phyloP scores from a whole-genome alignment of 352 stramenopile genomes.

The Paralagenidium karlingii region DNA sequence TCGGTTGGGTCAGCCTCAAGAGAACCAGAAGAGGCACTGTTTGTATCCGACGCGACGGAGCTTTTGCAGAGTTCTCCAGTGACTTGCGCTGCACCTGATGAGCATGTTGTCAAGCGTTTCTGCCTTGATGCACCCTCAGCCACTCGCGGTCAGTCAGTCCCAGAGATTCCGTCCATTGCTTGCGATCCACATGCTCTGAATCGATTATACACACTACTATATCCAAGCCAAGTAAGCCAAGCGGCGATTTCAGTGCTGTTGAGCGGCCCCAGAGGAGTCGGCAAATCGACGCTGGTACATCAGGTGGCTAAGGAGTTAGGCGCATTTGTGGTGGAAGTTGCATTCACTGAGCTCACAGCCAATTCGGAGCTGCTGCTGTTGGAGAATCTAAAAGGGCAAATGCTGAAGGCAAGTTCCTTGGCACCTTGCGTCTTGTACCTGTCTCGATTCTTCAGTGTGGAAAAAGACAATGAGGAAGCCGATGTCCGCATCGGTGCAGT shows the following conservation, averaged over 20 bases:
- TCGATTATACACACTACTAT: constrained; percentile 48
- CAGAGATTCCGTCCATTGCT: too few species aligned
- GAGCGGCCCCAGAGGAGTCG: constrained; percentile 45
- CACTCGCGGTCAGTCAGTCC: too few species aligned
- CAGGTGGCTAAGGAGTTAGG: constrained; percentile 53
- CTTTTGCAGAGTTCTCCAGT: constrained; percentile 47
- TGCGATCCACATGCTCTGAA: constrained; percentile 20
- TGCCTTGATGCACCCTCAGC: neutral
- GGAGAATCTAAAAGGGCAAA: constrained; percentile 59
- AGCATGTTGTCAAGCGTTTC: constrained; percentile 6
- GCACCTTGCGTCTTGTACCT: constrained; percentile 73
- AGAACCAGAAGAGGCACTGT: constrained; percentile 19
- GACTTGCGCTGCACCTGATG: constrained; percentile 32
- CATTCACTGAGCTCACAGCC: constrained; percentile 62
- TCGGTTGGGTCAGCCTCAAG: constrained; percentile 15
- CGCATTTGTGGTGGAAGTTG: constrained; percentile 55
- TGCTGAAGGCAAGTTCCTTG: constrained; percentile 48
- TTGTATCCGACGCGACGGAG: constrained; percentile 45
- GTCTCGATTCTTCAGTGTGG: constrained; percentile 57
- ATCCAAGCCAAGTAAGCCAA: constrained; percentile 49
- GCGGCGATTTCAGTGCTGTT: constrained; percentile 62
- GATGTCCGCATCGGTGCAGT: constrained; percentile 47
- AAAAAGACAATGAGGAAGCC: constrained; percentile 68
- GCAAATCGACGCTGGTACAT: constrained; percentile 59
- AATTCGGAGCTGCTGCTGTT: constrained; percentile 59